These are phyloP conservation scores for Sugiyamaella smithiae DNA, from an alignment of 805 yeast genomes.

Conservation along the genomic window DNA sequence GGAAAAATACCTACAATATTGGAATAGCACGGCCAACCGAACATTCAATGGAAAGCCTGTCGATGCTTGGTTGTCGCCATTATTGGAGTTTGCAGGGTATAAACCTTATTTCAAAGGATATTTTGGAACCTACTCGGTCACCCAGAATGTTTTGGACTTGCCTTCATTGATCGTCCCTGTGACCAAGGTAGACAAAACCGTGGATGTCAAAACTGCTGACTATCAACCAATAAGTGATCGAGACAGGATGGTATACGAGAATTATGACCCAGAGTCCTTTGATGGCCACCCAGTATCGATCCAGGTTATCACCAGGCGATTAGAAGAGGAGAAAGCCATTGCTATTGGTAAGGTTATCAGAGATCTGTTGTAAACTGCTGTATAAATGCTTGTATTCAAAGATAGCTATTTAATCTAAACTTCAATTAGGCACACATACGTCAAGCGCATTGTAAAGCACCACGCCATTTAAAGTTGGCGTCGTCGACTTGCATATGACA, in stretches of 20 bases:
- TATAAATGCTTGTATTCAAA: too few species aligned
- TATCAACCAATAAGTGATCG: conserved; percentile 1
- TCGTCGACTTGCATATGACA: too few species aligned
- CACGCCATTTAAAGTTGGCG: too few species aligned
- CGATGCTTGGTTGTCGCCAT: conserved; percentile 17
- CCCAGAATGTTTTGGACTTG: conserved; percentile 21
- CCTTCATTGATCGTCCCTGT: conserved; percentile 21
- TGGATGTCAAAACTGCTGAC: conserved; percentile 29
- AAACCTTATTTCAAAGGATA: conserved; percentile 31
- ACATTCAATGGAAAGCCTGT: conserved; percentile 11
- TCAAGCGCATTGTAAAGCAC: too few species aligned
- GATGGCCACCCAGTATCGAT: conserved; percentile 55
- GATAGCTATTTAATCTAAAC: too few species aligned
- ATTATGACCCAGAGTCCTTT: conserved; percentile 47
- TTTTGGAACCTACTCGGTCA: conserved; percentile 45
- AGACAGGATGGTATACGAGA: conserved; percentile 5
- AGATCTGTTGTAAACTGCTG: too few species aligned
- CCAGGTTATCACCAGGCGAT: conserved; percentile 54
- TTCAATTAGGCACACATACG: too few species aligned
- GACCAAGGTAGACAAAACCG: conserved; percentile 39
- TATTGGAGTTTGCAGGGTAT: conserved; percentile 14
- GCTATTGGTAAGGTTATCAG: conserved; percentile 27
- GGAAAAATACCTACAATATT: conserved; percentile 38
- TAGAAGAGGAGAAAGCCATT: conserved; percentile 57
- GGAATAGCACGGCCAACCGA: conserved; percentile 34